Evolutionary conservation across 2,329 filamentous ascomycete species (phyloP).

Genomic region (Fusarium sp.): DNA sequence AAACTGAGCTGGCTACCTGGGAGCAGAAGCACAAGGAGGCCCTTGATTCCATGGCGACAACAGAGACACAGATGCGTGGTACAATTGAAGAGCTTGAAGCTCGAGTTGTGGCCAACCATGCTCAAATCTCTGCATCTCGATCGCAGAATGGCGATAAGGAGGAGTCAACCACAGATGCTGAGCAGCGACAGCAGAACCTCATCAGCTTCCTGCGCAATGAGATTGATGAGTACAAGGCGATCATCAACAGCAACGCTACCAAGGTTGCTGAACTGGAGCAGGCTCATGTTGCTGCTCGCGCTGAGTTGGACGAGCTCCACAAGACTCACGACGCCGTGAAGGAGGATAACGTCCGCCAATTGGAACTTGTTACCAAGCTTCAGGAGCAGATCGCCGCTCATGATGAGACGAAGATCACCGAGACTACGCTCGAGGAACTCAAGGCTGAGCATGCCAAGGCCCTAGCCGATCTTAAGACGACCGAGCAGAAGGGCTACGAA

Average conservation of each 20-base stretch:
- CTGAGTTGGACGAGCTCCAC: conserved; percentile 75
- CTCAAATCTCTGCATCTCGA: conserved; percentile 60
- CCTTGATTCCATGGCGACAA: conserved; percentile 76
- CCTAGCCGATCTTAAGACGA: conserved; percentile 61
- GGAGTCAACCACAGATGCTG: conserved; percentile 60
- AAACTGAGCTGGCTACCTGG: conserved; percentile 80
- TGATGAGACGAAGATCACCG: conserved; percentile 67
- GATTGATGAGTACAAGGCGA: conserved; percentile 83
- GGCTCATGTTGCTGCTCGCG: conserved; percentile 73
- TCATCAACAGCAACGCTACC: conserved; percentile 75
- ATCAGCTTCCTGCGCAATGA: conserved; percentile 75
- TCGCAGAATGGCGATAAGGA: conserved; percentile 55
- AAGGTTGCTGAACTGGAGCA: conserved; percentile 82
- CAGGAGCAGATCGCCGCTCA: conserved; percentile 72
- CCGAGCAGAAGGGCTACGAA: conserved; percentile 68
- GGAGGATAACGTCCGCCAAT: conserved; percentile 60
- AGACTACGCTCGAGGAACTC: conserved; percentile 64
- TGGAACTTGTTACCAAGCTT: conserved; percentile 63
- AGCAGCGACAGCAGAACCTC: conserved; percentile 69
- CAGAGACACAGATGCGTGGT: conserved; percentile 77
- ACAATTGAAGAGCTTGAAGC: conserved; percentile 81
- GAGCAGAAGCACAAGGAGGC: conserved; percentile 79
- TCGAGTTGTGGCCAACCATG: conserved; percentile 66
- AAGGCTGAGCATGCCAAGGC: conserved; percentile 64
- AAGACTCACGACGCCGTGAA: conserved; percentile 67